Percentiles rank a stretch among this genome's conserved stretches.
phyloP scores from a whole-genome alignment of 306 rosid genomes.

The Cercis canadensis region DNA sequence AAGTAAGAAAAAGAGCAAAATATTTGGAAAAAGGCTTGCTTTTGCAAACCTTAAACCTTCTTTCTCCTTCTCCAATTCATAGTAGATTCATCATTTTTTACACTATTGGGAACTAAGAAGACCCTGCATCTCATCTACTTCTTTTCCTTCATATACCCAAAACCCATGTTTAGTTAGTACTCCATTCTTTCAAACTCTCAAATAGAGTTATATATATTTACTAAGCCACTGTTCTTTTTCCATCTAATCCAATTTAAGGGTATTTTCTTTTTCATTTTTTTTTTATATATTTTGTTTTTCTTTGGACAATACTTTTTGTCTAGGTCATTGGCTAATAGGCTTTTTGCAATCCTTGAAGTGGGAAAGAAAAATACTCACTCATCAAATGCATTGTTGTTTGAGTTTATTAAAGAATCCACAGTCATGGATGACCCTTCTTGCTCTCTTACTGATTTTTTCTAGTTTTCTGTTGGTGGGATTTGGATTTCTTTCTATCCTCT shows the following conservation, averaged over 20 bases:
- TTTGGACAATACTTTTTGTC: constrained; percentile 37
- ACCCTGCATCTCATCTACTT: too few species aligned
- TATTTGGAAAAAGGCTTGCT: too few species aligned
- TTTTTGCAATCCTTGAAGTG: constrained; percentile 51
- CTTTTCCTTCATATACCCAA: too few species aligned
- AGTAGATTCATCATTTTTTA: too few species aligned
- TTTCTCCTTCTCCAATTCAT: too few species aligned
- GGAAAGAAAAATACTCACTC: constrained; percentile 42
- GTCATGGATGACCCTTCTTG: constrained; percentile 57
- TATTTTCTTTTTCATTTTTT: neutral
- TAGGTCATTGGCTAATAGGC: constrained; percentile 34
- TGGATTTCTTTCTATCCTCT: constrained; percentile 51
- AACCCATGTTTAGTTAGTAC: neutral
- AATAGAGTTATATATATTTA: neutral
- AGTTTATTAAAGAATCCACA: constrained; percentile 58
- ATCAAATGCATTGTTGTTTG: constrained; percentile 63
- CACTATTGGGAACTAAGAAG: too few species aligned
- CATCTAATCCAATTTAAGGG: constrained; percentile 33
- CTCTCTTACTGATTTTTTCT: constrained; percentile 54
- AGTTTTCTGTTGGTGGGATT: constrained; percentile 47
- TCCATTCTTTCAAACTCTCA: neutral
- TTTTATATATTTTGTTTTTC: constrained; percentile 6
- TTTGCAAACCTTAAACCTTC: too few species aligned
- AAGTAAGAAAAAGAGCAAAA: too few species aligned
- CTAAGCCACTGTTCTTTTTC: constrained; percentile 4